Percentiles rank a stretch among this genome's conserved stretches.
These are phyloP conservation scores for Aspergillus floridensis DNA, from an alignment of 2,329 filamentous ascomycete species.

Conservation along the genomic window DNA sequence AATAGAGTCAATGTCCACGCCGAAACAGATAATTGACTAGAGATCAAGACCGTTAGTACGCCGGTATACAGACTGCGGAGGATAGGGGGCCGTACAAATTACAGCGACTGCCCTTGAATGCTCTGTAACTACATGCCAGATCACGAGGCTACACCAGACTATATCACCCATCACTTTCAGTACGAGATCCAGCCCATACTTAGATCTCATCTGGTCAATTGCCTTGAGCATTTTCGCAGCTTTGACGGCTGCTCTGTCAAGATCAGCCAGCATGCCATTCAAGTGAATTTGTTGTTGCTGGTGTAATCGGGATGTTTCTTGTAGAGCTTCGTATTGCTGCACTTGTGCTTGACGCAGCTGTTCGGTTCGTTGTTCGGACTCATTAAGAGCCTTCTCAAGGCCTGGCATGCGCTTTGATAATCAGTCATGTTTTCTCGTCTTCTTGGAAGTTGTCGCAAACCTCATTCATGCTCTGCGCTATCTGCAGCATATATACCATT, in stretches of 20 bases:
- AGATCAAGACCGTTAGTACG: neutral
- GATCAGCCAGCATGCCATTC: conserved; percentile 30
- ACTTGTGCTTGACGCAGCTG: conserved; percentile 33
- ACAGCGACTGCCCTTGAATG: conserved; percentile 18
- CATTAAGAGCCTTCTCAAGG: conserved; percentile 34
- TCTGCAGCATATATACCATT: conserved; percentile 29
- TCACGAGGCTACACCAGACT: conserved; percentile 24
- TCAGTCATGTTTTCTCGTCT: conserved; percentile 18
- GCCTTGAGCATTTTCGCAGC: conserved; percentile 32
- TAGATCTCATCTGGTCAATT: conserved; percentile 30
- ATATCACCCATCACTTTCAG: conserved; percentile 19
- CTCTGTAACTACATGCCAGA: conserved; percentile 17
- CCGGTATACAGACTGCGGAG: conserved; percentile 10
- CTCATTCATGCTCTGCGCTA: conserved; percentile 36
- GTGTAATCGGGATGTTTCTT: conserved; percentile 27
- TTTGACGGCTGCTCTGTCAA: conserved; percentile 28
- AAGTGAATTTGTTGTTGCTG: conserved; percentile 26
- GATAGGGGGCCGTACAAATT: conserved; percentile 15
- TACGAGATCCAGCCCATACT: conserved; percentile 20
- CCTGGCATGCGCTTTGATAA: conserved; percentile 32
- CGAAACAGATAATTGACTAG: neutral
- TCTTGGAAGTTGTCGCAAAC: conserved; percentile 13
- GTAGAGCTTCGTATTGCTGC: conserved; percentile 32
- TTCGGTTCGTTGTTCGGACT: conserved; percentile 33
- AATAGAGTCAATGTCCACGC: neutral